These are phyloP conservation scores for Paramarasmius palmivorus DNA, from an alignment of 1,284 basidiomycete species.

Conservation along the genomic window DNA sequence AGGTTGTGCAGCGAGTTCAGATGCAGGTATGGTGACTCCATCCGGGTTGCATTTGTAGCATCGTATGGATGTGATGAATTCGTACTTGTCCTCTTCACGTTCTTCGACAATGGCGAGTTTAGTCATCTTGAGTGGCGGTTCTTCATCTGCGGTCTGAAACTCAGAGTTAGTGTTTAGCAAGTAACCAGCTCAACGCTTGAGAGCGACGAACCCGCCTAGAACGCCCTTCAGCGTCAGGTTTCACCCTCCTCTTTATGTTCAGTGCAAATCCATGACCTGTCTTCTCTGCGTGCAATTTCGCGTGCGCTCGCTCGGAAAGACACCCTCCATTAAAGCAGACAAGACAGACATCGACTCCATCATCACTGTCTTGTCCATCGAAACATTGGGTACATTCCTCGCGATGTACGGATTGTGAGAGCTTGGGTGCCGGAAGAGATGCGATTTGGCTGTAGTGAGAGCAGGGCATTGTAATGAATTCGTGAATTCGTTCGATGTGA, in stretches of 20 bases:
- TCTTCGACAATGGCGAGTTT: conserved; percentile 89
- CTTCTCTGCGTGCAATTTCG: conserved; percentile 69
- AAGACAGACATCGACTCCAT: conserved; percentile 89
- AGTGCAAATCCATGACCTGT: conserved; percentile 78
- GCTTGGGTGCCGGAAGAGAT: conserved; percentile 36
- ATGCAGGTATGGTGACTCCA: conserved; percentile 41
- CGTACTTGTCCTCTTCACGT: conserved; percentile 88
- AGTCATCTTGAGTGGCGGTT: conserved; percentile 84
- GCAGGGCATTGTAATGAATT: conserved; percentile 20
- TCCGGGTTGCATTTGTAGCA: conserved; percentile 75
- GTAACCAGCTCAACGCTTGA: too few relatives aligned
- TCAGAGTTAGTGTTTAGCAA: neutral
- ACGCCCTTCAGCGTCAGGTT: conserved; percentile 41
- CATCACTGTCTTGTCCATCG: conserved; percentile 76
- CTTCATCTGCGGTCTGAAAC: conserved; percentile 57
- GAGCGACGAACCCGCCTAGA: conserved; percentile 52
- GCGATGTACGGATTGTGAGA: conserved; percentile 63
- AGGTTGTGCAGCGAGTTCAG: neutral
- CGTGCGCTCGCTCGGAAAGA: conserved; percentile 66
- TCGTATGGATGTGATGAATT: conserved; percentile 65
- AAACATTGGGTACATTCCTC: conserved; percentile 98
- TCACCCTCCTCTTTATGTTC: conserved; percentile 79
- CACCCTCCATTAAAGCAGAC: conserved; percentile 95
- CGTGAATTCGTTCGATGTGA: neutral
- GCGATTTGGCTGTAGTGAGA: conserved; percentile 38